A percentile compares a stretch with the other conserved stretches of the same genome.
These are phyloP conservation scores for Talaromyces sp. DNA, from an alignment of 2,329 filamentous ascomycete genomes.

Conservation along the genomic window DNA sequence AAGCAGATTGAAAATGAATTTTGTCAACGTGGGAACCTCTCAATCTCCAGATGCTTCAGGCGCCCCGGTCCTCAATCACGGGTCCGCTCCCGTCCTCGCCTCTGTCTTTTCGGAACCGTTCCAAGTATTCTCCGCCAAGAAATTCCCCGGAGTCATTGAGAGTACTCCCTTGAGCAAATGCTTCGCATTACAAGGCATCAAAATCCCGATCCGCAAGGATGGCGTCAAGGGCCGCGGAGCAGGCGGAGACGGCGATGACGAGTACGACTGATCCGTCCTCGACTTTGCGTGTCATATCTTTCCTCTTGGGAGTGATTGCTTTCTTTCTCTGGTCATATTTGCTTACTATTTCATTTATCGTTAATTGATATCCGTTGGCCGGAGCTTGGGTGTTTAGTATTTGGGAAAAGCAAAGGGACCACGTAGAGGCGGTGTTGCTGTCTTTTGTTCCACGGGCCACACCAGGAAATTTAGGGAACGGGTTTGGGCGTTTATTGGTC, in stretches of 20 bases:
- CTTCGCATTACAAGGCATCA: slow-evolving; percentile 91
- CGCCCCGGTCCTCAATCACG: slow-evolving; percentile 61
- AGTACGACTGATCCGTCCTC: slow-evolving; percentile 15
- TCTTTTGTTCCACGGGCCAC: background rate
- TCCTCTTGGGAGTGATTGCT: background rate
- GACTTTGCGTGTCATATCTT: background rate
- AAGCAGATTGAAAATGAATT: slow-evolving; percentile 63
- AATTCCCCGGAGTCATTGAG: slow-evolving; percentile 95
- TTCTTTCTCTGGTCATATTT: background rate
- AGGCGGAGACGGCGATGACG: slow-evolving; percentile 16
- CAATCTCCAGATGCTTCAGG: slow-evolving; percentile 38
- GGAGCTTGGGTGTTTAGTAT: slow-evolving; percentile 9
- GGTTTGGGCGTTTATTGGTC: background rate
- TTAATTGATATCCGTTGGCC: slow-evolving; percentile 11
- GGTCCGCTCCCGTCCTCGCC: slow-evolving; percentile 73
- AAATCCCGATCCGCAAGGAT: slow-evolving; percentile 93
- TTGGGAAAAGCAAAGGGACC: slow-evolving; percentile 1
- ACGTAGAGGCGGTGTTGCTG: slow-evolving; percentile 9
- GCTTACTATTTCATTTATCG: background rate
- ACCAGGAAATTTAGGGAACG: background rate
- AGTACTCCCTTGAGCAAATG: slow-evolving; percentile 86
- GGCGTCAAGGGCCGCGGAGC: slow-evolving; percentile 47
- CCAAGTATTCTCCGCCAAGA: slow-evolving; percentile 94
- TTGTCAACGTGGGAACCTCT: slow-evolving; percentile 73
- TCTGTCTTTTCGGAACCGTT: slow-evolving; percentile 84